Evolutionary conservation across 2,329 filamentous ascomycete species (phyloP), one percentile per base, ranked within the genome.

Genomic region (Verticillium nubilum): DNA sequence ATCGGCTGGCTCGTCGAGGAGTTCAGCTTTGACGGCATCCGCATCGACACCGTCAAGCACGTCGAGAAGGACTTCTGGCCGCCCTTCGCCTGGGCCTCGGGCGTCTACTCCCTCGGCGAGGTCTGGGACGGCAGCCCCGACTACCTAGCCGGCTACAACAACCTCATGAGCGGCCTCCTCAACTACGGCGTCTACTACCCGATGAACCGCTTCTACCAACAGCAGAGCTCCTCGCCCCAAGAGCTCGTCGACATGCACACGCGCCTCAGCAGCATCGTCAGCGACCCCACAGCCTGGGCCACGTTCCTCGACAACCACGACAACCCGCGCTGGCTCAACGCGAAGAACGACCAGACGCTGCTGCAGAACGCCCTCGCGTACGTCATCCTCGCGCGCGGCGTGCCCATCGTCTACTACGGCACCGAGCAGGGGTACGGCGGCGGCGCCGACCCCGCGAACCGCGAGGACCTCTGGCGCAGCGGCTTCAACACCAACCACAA

Each of bases 391-490:
- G 75, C 75, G 2, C 77, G 86, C 58, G 86, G 86, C 23, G 83
- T 88, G 42, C 85, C 86, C 1, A 84, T 87, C 59, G 77, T 88
- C 33, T 89, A 88, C 70, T 80, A 87, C 64, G 86, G 86, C 28
- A 83, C 86, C 62, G 86, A 89, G 70, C 86, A 89, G 66, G 83
- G 81, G 61, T 85, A 80, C 67, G 68, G 74, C 2, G 76, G 75
- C n/a, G 75, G 69, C 37, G 72, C 72, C 53, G 82, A 82, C 9
- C 72, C 77, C 0, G 77, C 76, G 56, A 80, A 81, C 65, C 81
- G 84, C n/a, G 83, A 86, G 67, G 81, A 84, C 7, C 74, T 83
- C 50, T 87, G 85, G 85, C 70, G 78, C 12, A 81, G 79, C 12
- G 72, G 71, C 6, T 87, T 80, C 69, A 66, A 75, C 61, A 80